Percentiles rank a stretch among this genome's conserved stretches.
phyloP scores from a whole-genome alignment of 192 early-diverging fungal species.

The Globomyces pollinis-pini region DNA sequence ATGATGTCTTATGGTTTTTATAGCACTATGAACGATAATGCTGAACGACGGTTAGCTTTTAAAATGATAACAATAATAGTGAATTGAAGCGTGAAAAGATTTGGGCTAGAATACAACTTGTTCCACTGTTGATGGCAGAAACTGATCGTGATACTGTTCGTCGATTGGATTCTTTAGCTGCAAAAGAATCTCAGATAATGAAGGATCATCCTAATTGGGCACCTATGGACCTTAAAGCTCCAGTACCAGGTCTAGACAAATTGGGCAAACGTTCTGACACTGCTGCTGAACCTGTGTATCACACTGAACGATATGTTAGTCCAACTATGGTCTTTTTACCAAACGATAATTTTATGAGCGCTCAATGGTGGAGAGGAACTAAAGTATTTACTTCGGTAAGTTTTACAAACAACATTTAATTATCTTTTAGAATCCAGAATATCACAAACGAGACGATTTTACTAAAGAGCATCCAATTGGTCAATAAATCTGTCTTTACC shows the following conservation, averaged over 20 bases:
- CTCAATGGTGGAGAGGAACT: conserved; percentile 50
- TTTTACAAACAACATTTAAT: not conserved
- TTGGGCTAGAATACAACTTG: conserved; percentile 87
- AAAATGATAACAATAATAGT: conserved; percentile 36
- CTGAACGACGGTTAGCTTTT: conserved; percentile 68
- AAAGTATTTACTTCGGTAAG: conserved; percentile 41
- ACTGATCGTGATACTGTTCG: conserved; percentile 82
- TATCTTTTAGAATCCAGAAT: conserved; percentile 23
- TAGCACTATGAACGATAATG: conserved; percentile 53
- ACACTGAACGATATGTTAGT: conserved; percentile 73
- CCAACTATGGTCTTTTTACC: conserved; percentile 62
- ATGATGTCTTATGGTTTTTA: conserved; percentile 81
- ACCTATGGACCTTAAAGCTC: conserved; percentile 37
- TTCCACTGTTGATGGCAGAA: conserved; percentile 89
- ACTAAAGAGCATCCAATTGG: conserved; percentile 28
- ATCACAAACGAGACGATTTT: conserved; percentile 29
- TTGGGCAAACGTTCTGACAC: conserved; percentile 53
- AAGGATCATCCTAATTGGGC: conserved; percentile 53
- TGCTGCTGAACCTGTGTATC: conserved; percentile 78
- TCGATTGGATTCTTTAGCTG: conserved; percentile 61
- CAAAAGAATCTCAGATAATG: conserved; percentile 80
- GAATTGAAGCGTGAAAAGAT: conserved; percentile 87
- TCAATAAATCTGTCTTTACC: not conserved
- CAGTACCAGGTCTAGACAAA: conserved; percentile 36
- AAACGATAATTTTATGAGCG: conserved; percentile 33